Base-by-base conservation (phyloP, 2,329 filamentous ascomycete genomes). In the Corniculantispora saksenae region DNA sequence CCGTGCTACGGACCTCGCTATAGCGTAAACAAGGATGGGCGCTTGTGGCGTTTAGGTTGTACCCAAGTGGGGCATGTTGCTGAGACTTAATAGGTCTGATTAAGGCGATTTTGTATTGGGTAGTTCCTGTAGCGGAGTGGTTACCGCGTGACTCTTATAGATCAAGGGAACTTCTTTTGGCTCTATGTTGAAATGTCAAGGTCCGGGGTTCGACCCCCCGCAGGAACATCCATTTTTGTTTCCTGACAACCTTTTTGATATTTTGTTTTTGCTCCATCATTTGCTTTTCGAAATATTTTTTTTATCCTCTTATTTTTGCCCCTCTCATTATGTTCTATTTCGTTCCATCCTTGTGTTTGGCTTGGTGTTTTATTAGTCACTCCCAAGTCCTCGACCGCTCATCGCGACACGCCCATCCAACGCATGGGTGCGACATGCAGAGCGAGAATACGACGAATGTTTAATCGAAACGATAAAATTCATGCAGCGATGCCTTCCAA, bases 141-240 rank as follows among this genome's bases (percentile, higher is more conserved):
- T 72, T 71, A 72, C 70, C 69, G 71, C 71, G 69, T 70, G 68
- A 70, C 69, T 72, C 71, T 72, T 72, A 71, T 72, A 72, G 48
- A 13, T 65, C 66, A 69, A 70, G 62, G 55, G 62, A 43, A 56
- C 40, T 58, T 23, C 13, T 61, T 69, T 71, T 63, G 64, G 63
- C 63, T 64, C 45, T 71, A 70, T 71, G 69, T 32, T 67, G 66
- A 65, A 66, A 71, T 71, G 69, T 71, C 70, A 71, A 72, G 70
- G 70, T 72, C 69, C 67, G 69, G 70, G 68, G 70, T 72, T 72
- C 71, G 71, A 72, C 67, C 69, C 70, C 70, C 70, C 68, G 69
- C 70, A 68, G 70, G 70, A 71, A 69, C 70, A 72, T 53, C 9
- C 9, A 50, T 63, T 57, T 57, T 63, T 63, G 29, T 43, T 43